Percentiles rank a stretch among this genome's conserved stretches.
These are phyloP conservation scores for Saturnispora kantuleensis DNA, from an alignment of 805 yeast genomes.

Conservation along the genomic window DNA sequence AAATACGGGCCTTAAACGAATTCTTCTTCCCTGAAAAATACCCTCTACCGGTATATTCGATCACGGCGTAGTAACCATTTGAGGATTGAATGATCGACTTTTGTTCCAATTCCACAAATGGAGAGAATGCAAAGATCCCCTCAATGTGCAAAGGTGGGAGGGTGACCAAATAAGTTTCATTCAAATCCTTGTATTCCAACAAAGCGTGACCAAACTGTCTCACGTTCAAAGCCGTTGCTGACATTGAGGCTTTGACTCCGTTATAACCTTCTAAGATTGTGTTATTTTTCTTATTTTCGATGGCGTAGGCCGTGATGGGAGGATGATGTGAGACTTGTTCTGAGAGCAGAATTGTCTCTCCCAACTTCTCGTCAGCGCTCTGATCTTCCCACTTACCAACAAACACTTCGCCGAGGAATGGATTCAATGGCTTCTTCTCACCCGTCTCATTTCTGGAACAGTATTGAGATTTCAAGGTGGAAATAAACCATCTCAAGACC, in stretches of 20 bases:
- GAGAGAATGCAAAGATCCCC: conserved; percentile 83
- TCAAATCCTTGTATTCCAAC: conserved; percentile 48
- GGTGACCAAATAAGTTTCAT: conserved; percentile 70
- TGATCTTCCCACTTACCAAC: conserved; percentile 76
- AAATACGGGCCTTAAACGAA: conserved; percentile 78
- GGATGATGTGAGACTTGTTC: conserved; percentile 98
- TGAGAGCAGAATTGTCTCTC: conserved; percentile 68
- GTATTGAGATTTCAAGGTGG: conserved; percentile 87
- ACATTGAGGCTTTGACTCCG: conserved; percentile 76
- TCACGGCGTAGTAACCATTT: conserved; percentile 58
- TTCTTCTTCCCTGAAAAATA: conserved; percentile 94
- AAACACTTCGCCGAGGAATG: conserved; percentile 90
- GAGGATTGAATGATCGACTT: conserved; percentile 76
- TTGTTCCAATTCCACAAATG: conserved; percentile 91
- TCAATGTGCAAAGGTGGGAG: conserved; percentile 92
- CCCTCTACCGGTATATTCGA: conserved; percentile 88
- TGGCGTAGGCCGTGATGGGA: conserved; percentile 88
- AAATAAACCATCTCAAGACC: conserved; percentile 84
- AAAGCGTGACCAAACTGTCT: conserved; percentile 91
- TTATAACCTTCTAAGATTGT: conserved; percentile 79
- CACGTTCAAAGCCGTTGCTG: conserved; percentile 67
- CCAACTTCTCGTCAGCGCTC: conserved; percentile 39
- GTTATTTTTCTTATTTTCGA: conserved; percentile 61
- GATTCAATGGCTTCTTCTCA: conserved; percentile 95
- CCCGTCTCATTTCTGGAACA: conserved; percentile 83